A percentile compares a stretch with the other conserved stretches of the same genome.
phyloP scores from a whole-genome alignment of 2,329 filamentous ascomycete species.

The Cercospora canescens region DNA sequence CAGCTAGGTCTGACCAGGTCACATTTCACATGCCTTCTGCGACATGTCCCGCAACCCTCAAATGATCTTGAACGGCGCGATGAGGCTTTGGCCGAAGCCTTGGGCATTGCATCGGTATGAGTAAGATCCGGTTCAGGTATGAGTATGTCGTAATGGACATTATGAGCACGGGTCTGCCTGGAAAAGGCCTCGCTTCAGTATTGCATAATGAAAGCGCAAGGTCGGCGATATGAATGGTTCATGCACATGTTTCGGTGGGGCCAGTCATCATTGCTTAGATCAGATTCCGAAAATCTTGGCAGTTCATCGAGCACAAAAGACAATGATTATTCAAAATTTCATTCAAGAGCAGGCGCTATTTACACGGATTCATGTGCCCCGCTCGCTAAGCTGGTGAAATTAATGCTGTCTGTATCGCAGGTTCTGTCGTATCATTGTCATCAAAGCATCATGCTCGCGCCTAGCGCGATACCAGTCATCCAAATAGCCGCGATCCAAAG shows the following conservation, averaged over 20 bases:
- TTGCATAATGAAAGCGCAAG: neutral
- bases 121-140: neutral
- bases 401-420: slow-evolving; percentile 2
- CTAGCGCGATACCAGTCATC: slow-evolving; percentile 14
- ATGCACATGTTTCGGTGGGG: neutral
- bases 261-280: no score
- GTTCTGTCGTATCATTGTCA: slow-evolving; percentile 15
- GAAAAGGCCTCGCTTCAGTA: neutral
- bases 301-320: neutral
- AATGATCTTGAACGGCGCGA: slow-evolving; percentile 12
- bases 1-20: slow-evolving; percentile 5
- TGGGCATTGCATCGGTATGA: slow-evolving; percentile 23
- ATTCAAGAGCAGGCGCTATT: neutral
- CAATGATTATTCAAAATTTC: no score
- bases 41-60: slow-evolving; percentile 8
- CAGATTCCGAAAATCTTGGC: neutral
- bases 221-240: neutral
- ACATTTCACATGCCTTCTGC: slow-evolving; percentile 1
- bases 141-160: neutral
- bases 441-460: slow-evolving; percentile 23
- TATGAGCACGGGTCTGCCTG: neutral
- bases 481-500: slow-evolving; percentile 18
- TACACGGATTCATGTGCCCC: neutral
- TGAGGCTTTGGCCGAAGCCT: neutral
- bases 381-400: neutral